Evolutionary conservation across 2,329 filamentous ascomycete species (phyloP), one percentile per base, ranked within the genome.

Genomic region (Phaeophleospora eucalypticola): DNA sequence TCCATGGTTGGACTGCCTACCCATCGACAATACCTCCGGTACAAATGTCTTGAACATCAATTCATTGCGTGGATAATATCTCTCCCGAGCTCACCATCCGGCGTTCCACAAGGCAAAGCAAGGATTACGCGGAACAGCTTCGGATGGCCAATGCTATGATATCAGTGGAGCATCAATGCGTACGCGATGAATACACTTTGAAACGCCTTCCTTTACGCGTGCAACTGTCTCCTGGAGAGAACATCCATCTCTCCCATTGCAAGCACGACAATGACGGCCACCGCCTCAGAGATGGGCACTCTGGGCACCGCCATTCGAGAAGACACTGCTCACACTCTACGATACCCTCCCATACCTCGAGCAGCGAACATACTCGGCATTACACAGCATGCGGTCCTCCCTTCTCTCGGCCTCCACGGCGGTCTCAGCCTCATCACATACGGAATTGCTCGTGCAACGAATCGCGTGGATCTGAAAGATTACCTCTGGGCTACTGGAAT

Each of bases 401-500:
- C 79, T 0, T 80, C 77, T 0, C 66, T 81, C 32, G 69, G 71
- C 0, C 64, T 82, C 0, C 77, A 82, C 52, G 70, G 75, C 0
- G 71, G 74, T 3, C 68, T 81, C 10, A 71, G 76, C 8, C 55
- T 76, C 21, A 68, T 76, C 24, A 72, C 78, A 0, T 83, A 78
- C 57, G 70, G 70, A 7, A 67, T 72, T 21, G 75, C 75, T 1
- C 69, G 77, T 18, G 70, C 74, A 41, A 79, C 76, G 6, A 64
- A 80, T 56, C 70, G 72, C n/a, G 71, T 77, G 8, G 79, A 82
- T 46, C 67, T 73, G n/a, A 83, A 83, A 57, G 79, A 83, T 59
- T 79, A 74, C 69, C 63, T 79, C 4, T 82, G 53, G 53, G 46
- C 53, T 12, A 56, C 46, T 33, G 56, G 56, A 34, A 52, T 58